These are phyloP conservation scores for Ustilago lituana DNA, from an alignment of 1,284 basidiomycete genomes.

Conservation along the genomic window DNA sequence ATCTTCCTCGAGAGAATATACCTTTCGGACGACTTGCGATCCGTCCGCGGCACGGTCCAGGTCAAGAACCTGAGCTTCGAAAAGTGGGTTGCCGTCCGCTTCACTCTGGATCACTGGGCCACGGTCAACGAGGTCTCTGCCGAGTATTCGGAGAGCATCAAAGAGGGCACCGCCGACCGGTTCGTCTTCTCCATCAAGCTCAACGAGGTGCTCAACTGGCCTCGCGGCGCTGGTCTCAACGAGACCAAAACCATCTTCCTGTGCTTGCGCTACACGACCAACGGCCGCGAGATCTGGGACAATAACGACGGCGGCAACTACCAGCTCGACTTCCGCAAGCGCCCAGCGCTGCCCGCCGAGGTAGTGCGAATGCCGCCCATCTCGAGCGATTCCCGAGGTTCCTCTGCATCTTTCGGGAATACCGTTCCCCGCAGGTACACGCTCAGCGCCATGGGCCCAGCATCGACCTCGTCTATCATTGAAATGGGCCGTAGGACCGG, in stretches of 20 bases:
- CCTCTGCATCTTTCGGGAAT: conserved; percentile 28
- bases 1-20: conserved; percentile 72
- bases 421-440: conserved; percentile 43
- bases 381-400: conserved; percentile 15
- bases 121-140: conserved; percentile 92
- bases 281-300: conserved; percentile 86
- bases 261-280: conserved; percentile 80
- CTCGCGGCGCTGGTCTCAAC: conserved; percentile 71
- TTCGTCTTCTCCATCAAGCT: conserved; percentile 72
- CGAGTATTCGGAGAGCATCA: conserved; percentile 75
- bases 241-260: conserved; percentile 85
- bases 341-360: conserved; percentile 37
- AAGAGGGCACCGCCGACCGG: conserved; percentile 73
- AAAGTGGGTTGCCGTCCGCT: conserved; percentile 87
- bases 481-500: conserved; percentile 54
- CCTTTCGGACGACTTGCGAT: conserved; percentile 75
- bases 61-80: conserved; percentile 87
- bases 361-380: conserved; percentile 23
- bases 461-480: conserved; percentile 45
- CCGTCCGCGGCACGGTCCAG: conserved; percentile 77
- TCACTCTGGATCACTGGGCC: conserved; percentile 94
- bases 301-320: conserved; percentile 87
- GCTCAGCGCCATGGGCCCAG: conserved; percentile 32
- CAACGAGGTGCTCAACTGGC: conserved; percentile 68
- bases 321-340: conserved; percentile 71